A percentile compares a stretch with the other conserved stretches of the same genome.
Evolutionary conservation across 371 early-diverging fungal genomes (phyloP).

Genomic region (Mucor piriformis): DNA sequence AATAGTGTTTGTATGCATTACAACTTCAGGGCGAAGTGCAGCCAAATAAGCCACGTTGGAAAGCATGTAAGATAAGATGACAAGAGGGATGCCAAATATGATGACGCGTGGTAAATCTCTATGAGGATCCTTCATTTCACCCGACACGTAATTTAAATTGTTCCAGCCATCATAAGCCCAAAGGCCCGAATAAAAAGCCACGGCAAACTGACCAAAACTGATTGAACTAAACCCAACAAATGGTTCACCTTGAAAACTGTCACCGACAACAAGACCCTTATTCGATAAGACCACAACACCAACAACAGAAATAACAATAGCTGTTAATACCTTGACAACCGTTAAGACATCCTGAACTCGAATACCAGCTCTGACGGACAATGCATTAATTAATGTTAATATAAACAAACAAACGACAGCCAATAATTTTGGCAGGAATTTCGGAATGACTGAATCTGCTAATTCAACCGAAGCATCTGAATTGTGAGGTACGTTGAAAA

Average conservation of each 20-base stretch:
- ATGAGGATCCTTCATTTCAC: slow-evolving; percentile 88
- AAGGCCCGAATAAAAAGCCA: slow-evolving; percentile 81
- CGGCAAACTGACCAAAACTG: slow-evolving; percentile 69
- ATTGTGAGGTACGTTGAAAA: slow-evolving; percentile 49
- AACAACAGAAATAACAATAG: slow-evolving; percentile 74
- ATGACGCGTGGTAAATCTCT: slow-evolving; percentile 76
- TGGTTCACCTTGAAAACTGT: slow-evolving; percentile 62
- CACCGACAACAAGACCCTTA: slow-evolving; percentile 56
- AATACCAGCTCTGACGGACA: slow-evolving; percentile 74
- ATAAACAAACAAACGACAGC: slow-evolving; percentile 66
- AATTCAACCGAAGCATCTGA: slow-evolving; percentile 48
- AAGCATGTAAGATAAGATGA: slow-evolving; percentile 78
- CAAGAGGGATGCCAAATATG: slow-evolving; percentile 71
- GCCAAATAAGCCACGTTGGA: slow-evolving; percentile 88
- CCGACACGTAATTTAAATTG: slow-evolving; percentile 86
- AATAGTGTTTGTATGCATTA: slow-evolving; percentile 69
- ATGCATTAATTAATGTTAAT: slow-evolving; percentile 72
- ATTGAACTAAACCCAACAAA: slow-evolving; percentile 64
- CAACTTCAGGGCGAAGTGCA: slow-evolving; percentile 73
- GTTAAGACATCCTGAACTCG: slow-evolving; percentile 84
- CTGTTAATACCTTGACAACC: slow-evolving; percentile 75
- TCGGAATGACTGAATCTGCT: slow-evolving; percentile 52
- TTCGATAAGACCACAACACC: slow-evolving; percentile 72
- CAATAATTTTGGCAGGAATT: slow-evolving; percentile 70
- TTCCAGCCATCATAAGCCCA: slow-evolving; percentile 95